phyloP scores from a whole-genome alignment of 73 alveolate species.

The Halteria grandinella region DNA sequence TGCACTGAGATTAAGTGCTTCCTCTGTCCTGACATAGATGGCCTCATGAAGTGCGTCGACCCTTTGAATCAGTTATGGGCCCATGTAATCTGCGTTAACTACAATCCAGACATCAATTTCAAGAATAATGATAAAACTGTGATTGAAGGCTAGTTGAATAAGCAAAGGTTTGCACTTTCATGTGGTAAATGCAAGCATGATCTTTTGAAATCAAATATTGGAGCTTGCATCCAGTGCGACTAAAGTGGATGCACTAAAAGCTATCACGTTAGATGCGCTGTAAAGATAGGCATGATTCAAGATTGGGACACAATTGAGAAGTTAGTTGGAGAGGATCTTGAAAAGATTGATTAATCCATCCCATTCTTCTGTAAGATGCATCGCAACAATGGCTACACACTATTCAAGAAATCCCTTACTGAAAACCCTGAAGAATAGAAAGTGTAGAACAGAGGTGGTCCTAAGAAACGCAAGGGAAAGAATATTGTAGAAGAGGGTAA shows the following conservation, averaged over 20 bases:
- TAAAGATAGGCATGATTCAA: slow-evolving; percentile 1
- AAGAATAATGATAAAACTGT: slow-evolving; percentile 15
- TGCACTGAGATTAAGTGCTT: slow-evolving; percentile 40
- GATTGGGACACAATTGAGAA: too few relatives aligned
- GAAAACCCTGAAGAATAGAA: too few relatives aligned
- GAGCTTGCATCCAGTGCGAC: slow-evolving; percentile 63
- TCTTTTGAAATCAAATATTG: too few relatives aligned
- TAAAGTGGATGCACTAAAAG: slow-evolving; percentile 19
- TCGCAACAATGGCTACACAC: too few relatives aligned
- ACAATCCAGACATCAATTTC: slow-evolving; percentile 40
- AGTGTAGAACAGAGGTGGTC: too few relatives aligned
- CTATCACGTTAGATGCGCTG: slow-evolving; percentile 66
- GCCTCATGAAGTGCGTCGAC: slow-evolving; percentile 32
- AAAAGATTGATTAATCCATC: too few relatives aligned
- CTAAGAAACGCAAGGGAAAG: too few relatives aligned
- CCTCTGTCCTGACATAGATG: slow-evolving; percentile 56
- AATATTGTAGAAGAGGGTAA: too few relatives aligned
- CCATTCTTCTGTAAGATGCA: too few relatives aligned
- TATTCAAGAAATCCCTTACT: too few relatives aligned
- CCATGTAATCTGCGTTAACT: slow-evolving; percentile 53
- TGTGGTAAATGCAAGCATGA: slow-evolving; percentile 57
- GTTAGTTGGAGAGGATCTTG: too few relatives aligned
- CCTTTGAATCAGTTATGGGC: slow-evolving; percentile 46
- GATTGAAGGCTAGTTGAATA: slow-evolving; percentile 40
- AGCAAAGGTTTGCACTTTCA: slow-evolving; percentile 27